Conservation (phyloP, 352 stramenopile genomes). For the Pythium biforme region DNA sequence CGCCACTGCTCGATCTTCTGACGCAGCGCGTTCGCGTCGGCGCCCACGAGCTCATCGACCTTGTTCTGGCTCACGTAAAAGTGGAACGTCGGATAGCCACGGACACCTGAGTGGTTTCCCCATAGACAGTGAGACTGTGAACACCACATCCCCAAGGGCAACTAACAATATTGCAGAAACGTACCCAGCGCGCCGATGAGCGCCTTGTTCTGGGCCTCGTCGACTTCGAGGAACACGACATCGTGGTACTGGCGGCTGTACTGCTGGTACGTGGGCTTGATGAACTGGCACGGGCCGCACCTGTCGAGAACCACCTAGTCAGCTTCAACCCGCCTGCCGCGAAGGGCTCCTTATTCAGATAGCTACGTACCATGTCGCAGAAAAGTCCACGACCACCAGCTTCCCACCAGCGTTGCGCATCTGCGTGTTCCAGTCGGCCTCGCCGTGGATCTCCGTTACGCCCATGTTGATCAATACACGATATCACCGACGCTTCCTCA, state of each 20-base stretch:
- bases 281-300: constrained; percentile 83
- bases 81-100: constrained; percentile 90
- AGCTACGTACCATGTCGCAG: constrained; percentile 65
- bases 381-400: constrained; percentile 89
- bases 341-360: too few relatives aligned
- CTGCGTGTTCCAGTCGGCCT: constrained; percentile 80
- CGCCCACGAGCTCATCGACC: constrained; percentile 86
- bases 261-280: constrained; percentile 84
- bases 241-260: constrained; percentile 80
- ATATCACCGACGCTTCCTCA: neutral
- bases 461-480: too few relatives aligned
- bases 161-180: neutral
- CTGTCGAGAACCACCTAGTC: constrained; percentile 16
- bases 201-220: constrained; percentile 84
- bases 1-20: constrained; percentile 89
- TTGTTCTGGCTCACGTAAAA: constrained; percentile 89
- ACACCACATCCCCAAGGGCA: neutral
- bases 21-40: constrained; percentile 77
- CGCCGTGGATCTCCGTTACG: constrained; percentile 66
- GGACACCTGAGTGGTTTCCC: constrained; percentile 40
- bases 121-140: neutral
- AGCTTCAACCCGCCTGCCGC: constrained; percentile 7
- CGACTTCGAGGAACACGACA: constrained; percentile 87
- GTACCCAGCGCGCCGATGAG: constrained; percentile 69
- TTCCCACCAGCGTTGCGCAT: constrained; percentile 76